Percentiles rank a stretch among this genome's conserved stretches.
These are phyloP conservation scores for Wickerhamiella kazuoi DNA, from an alignment of 805 yeast genomes.

Conservation along the genomic window DNA sequence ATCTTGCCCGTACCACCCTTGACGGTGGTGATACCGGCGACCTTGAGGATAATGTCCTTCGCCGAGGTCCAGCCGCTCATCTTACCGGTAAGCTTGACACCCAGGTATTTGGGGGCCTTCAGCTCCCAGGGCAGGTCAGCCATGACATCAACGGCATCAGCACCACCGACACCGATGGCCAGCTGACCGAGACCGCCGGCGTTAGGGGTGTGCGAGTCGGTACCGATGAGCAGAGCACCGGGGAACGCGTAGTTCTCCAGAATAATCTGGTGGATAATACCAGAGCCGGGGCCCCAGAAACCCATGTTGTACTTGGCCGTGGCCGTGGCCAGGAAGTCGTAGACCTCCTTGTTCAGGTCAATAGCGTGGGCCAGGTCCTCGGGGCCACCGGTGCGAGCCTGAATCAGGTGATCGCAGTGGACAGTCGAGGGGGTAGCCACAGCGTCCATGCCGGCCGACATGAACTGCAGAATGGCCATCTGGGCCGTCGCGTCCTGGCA, in stretches of 20 bases:
- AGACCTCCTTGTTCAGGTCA: constrained; percentile 82
- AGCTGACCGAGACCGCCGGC: constrained; percentile 97
- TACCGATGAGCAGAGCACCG: constrained; percentile 90
- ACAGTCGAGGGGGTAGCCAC: constrained; percentile 93
- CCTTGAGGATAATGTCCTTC: constrained; percentile 81
- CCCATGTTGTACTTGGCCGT: constrained; percentile 93
- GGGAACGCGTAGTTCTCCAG: constrained; percentile 95
- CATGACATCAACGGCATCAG: constrained; percentile 95
- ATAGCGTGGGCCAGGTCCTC: constrained; percentile 74
- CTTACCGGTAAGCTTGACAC: constrained; percentile 85
- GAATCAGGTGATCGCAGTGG: constrained; percentile 95
- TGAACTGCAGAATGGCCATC: constrained; percentile 92
- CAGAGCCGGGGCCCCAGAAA: constrained; percentile 98
- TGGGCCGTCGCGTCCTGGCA: constrained; percentile 99
- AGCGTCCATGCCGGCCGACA: constrained; percentile 83
- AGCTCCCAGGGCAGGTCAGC: constrained; percentile 93
- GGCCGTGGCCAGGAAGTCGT: constrained; percentile 74
- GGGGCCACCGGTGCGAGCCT: constrained; percentile 83
- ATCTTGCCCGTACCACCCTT: constrained; percentile 97
- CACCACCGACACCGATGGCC: constrained; percentile 99
- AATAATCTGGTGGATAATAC: constrained; percentile 93
- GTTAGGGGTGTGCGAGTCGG: constrained; percentile 95
- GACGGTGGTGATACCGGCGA: constrained; percentile 89
- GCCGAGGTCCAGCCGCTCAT: constrained; percentile 95
- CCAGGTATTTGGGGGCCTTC: constrained; percentile 89